Base-by-base conservation (phyloP, 83 land plant species). In the Thuja plicata region DNA sequence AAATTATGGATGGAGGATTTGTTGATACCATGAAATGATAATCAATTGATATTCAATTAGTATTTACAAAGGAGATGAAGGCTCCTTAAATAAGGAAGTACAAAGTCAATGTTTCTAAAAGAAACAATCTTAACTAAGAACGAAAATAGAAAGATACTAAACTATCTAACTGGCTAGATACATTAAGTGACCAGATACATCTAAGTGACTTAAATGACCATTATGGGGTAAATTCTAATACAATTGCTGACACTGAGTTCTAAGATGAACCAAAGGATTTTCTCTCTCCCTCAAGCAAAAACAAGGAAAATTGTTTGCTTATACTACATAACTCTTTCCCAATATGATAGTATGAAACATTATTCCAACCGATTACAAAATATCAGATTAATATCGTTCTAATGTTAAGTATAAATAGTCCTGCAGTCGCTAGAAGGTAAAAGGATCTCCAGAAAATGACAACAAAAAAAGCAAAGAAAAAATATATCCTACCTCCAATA, bases 401-500 rank as follows among this genome's bases (percentile, higher is more conserved):
- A 19, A 80, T 80, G 40, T 37, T 6, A 38, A 27, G 30, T 27
- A 34, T 16, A 34, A 38, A 85, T 48, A 54, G 57, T 32, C 45
- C 45, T 38, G 10, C 40, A 86, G 62, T 57, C 24, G 40, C 71
- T 55, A 86, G 40, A 17, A 0, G 34, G 15, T 35, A 55, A 62
- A 37, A 11, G 8, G 0, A 86, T 8, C 41, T 7, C 24, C 15
- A 16, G 62, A 30, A 57, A 32, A 86, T 16, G 40, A 57, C 6
- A 86, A 57, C 43, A 86, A 17, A 32, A 30, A 62, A 86, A 32
- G 71, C 32, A 60, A 80, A 32, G n/a, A 30, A 40, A 85, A 52
- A 88, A 34, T 70, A 55, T 52, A 85, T 62, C 82, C 77, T 90
- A 96, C 99, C 99, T 93, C 99, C 99, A 90, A 97, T 97, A 24